Evolutionary conservation across 2,329 filamentous ascomycete species (phyloP).

Genomic region (Phialophora tarda): DNA sequence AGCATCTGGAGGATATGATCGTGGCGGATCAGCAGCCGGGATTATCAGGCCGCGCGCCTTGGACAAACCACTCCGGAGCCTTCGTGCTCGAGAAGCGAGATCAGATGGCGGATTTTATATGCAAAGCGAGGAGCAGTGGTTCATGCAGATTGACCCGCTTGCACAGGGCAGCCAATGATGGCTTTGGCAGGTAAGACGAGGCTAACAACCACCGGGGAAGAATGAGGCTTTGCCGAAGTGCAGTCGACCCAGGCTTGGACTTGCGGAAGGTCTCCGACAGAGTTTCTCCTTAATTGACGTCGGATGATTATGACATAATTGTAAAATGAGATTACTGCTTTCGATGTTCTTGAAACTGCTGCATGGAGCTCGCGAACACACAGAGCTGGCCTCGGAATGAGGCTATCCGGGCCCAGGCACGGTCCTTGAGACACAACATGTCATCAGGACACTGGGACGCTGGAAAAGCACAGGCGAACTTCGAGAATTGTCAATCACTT

Average conservation of each 20-base stretch:
- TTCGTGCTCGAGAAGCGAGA: slow-evolving; percentile 30
- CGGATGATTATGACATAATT: slow-evolving; percentile 18
- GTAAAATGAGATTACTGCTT: slow-evolving; percentile 1
- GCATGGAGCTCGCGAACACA: background rate
- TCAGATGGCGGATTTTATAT: slow-evolving; percentile 23
- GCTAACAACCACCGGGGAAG: slow-evolving; percentile 11
- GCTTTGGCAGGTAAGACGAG: slow-evolving; percentile 1
- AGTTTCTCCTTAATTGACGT: slow-evolving; percentile 5
- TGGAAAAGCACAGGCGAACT: background rate
- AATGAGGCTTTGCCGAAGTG: slow-evolving; percentile 8
- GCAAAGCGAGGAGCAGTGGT: slow-evolving; percentile 23
- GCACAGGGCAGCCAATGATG: slow-evolving; percentile 32
- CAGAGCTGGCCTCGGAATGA: background rate
- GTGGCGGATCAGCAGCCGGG: slow-evolving; percentile 11
- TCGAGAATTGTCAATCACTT: background rate
- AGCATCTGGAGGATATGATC: slow-evolving; percentile 18
- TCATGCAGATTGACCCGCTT: slow-evolving; percentile 30
- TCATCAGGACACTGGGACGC: background rate
- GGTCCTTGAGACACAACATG: slow-evolving; percentile 1
- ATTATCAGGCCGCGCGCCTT: slow-evolving; percentile 2
- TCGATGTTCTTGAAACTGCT: background rate
- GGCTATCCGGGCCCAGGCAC: slow-evolving; percentile 7
- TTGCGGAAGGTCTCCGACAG: background rate
- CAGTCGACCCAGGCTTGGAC: background rate
- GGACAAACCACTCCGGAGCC: slow-evolving; percentile 2